phyloP scores from a whole-genome alignment of 495 filamentous ascomycete species.

The Aspergillus conjunctus region DNA sequence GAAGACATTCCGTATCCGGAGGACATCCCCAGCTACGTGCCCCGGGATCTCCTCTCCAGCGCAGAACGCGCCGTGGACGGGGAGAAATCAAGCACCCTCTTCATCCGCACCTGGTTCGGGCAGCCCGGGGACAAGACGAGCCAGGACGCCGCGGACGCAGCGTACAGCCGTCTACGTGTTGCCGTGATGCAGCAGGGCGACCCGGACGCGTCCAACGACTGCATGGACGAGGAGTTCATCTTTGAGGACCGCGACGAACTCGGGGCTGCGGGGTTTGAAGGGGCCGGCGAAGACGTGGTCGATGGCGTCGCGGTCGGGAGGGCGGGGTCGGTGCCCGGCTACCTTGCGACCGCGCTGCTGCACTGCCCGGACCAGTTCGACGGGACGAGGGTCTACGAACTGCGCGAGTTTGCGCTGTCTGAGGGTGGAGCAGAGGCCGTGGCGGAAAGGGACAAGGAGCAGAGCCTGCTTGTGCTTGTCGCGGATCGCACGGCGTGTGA shows the following conservation, averaged over 20 bases:
- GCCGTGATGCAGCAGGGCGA: neutral
- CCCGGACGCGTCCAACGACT: neutral
- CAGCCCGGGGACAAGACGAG: conserved; percentile 3
- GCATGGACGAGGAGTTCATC: conserved; percentile 13
- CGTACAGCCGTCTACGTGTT: conserved; percentile 8
- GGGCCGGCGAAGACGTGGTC: neutral
- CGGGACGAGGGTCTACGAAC: conserved; percentile 11
- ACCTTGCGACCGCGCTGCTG: conserved; percentile 19
- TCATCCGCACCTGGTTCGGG: conserved; percentile 25
- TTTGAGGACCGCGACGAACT: conserved; percentile 19
- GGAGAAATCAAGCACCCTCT: conserved; percentile 7
- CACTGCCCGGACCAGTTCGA: conserved; percentile 24
- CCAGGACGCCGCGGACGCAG: conserved; percentile 15
- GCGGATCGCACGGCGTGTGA: conserved; percentile 27
- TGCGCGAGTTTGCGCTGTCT: neutral
- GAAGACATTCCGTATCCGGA: conserved; percentile 5
- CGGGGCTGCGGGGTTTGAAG: neutral
- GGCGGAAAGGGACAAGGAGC: conserved; percentile 6
- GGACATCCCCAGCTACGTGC: conserved; percentile 26
- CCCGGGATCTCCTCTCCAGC: conserved; percentile 8
- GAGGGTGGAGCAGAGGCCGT: conserved; percentile 1
- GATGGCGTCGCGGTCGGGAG: conserved; percentile 13
- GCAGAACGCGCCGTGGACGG: conserved; percentile 13
- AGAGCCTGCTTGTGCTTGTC: conserved; percentile 18
- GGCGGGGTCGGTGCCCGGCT: conserved; percentile 14